A percentile compares a stretch with the other conserved stretches of the same genome.
These are phyloP conservation scores for Ploettnerulaceae sp. DNA, from an alignment of 2,329 filamentous ascomycete species.

Conservation along the genomic window DNA sequence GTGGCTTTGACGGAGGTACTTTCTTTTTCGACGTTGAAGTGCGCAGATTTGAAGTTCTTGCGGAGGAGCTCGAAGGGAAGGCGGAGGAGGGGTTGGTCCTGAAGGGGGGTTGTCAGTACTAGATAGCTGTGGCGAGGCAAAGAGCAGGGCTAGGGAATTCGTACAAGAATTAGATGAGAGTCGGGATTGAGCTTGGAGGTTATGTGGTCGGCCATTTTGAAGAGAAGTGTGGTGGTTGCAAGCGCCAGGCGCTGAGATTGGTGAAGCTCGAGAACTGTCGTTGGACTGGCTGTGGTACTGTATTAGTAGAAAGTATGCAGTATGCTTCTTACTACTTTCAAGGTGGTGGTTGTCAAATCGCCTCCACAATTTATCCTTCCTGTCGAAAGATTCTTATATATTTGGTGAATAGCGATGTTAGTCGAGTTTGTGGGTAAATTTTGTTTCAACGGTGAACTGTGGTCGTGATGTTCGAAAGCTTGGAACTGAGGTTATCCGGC, in stretches of 20 bases:
- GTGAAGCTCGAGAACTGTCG: no score
- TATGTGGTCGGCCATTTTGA: conserved; percentile 53
- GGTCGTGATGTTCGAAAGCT: no score
- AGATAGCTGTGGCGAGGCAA: conserved; percentile 6
- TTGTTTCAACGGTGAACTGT: no score
- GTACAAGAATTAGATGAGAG: conserved; percentile 69
- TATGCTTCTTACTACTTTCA: no score
- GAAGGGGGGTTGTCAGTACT: conserved; percentile 19
- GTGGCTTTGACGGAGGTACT: conserved; percentile 56
- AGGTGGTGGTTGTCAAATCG: no score
- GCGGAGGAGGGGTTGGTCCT: conserved; percentile 93
- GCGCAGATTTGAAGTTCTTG: conserved; percentile 87
- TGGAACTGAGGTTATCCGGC: no score
- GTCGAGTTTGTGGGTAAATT: no score
- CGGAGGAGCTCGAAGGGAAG: conserved; percentile 88
- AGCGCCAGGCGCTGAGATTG: background rate
- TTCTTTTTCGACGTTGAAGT: conserved; percentile 70
- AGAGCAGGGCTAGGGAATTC: background rate
- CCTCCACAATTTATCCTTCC: no score
- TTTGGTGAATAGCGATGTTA: no score
- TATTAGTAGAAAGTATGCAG: no score
- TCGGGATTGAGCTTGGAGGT: conserved; percentile 68
- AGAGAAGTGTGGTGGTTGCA: background rate
- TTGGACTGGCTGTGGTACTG: no score
- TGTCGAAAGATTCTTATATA: no score